Conservation (phyloP, 1,284 basidiomycete genomes). For the Xerocomus amazonicus region DNA sequence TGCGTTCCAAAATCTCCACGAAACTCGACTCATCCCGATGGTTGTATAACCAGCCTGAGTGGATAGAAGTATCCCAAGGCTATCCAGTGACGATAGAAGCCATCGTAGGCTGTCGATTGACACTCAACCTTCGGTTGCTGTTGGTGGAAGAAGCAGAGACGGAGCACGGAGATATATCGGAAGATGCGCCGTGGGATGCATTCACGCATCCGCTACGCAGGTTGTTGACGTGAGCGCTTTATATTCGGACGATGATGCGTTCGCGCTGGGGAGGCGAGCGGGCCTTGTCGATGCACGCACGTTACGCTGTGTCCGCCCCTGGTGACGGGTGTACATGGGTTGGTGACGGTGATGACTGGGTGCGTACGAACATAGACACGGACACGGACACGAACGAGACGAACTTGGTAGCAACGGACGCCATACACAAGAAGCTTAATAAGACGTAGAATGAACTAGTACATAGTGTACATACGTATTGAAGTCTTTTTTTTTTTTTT, state of each 20-base stretch:
- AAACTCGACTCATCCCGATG: neutral
- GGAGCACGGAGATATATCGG: neutral
- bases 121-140: constrained; percentile 5
- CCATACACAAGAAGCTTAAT: neutral
- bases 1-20: neutral
- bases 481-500: too few relatives aligned
- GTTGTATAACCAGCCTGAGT: neutral
- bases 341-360: neutral
- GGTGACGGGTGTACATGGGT: neutral
- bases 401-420: neutral
- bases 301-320: neutral
- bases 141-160: constrained; percentile 1
- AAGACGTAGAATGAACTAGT: neutral
- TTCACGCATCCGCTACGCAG: constrained; percentile 2
- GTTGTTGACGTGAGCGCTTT: neutral
- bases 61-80: constrained; percentile 3
- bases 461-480: neutral
- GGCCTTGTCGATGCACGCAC: neutral
- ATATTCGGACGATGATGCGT: neutral
- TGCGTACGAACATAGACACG: neutral
- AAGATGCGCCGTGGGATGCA: constrained; percentile 5
- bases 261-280: neutral
- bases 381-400: neutral
- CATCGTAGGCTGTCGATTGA: constrained; percentile 5
- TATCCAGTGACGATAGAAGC: constrained; percentile 6